A percentile compares a stretch with the other conserved stretches of the same genome.
Conservation (phyloP, 2,329 filamentous ascomycete genomes). For the Penicillium corylophilum region DNA sequence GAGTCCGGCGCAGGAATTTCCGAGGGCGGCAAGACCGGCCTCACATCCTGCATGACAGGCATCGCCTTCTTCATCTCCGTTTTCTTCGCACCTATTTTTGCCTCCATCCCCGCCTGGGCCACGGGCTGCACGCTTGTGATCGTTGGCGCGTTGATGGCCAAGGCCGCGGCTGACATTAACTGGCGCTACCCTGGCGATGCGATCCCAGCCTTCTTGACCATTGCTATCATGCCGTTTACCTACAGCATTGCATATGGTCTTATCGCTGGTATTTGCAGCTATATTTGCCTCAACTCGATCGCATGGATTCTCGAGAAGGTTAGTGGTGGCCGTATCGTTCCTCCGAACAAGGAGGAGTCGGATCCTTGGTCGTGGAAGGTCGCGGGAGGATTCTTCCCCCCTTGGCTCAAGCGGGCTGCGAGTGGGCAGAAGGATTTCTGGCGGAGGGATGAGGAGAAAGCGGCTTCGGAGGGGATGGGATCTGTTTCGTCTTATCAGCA, state of each 20-base stretch:
- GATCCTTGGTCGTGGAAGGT: slow-evolving; percentile 79
- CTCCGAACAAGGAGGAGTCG: slow-evolving; percentile 71
- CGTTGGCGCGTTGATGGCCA: slow-evolving; percentile 84
- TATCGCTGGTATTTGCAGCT: slow-evolving; percentile 75
- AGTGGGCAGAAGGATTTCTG: slow-evolving; percentile 74
- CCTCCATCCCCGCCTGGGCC: slow-evolving; percentile 84
- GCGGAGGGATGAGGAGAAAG: slow-evolving; percentile 42
- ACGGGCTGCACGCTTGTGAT: slow-evolving; percentile 85
- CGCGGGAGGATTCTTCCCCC: slow-evolving; percentile 70
- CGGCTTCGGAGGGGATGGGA: slow-evolving; percentile 6
- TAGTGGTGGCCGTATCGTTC: slow-evolving; percentile 68
- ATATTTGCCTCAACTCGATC: slow-evolving; percentile 70
- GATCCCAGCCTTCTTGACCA: slow-evolving; percentile 78
- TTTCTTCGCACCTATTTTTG: slow-evolving; percentile 89
- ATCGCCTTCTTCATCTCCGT: slow-evolving; percentile 83
- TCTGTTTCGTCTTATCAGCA: slow-evolving; percentile 16
- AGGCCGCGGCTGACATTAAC: slow-evolving; percentile 78
- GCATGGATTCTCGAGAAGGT: slow-evolving; percentile 68
- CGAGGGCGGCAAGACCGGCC: slow-evolving; percentile 78
- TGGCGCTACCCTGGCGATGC: slow-evolving; percentile 84
- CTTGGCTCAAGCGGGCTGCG: slow-evolving; percentile 65
- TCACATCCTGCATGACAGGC: slow-evolving; percentile 77
- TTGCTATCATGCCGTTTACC: slow-evolving; percentile 84
- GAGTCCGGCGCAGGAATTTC: slow-evolving; percentile 89
- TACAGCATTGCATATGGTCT: slow-evolving; percentile 86